Evolutionary conservation across 768 basidiomycete species (phyloP), one percentile per base, ranked within the genome.

Genomic region (Hericium coralloides): DNA sequence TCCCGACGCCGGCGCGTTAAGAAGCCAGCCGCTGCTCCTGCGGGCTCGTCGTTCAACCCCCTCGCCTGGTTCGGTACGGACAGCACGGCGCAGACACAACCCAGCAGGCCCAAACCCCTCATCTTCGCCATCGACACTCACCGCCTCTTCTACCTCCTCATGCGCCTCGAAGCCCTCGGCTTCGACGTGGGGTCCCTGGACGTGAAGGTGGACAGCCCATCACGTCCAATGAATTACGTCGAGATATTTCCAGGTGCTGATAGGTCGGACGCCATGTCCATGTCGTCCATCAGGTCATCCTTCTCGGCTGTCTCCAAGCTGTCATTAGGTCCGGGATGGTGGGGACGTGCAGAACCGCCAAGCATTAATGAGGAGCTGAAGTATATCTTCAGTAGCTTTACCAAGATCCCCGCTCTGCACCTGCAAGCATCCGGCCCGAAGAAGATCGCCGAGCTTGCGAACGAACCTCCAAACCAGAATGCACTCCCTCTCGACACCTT

Each of bases 381-480:
- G 68, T 92, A 85, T 69, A 78, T 95, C 60, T 95, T 84, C 73
- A 92, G 91, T 67, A 81, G 85, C 67, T 92, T 95, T 74, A 97
- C 92, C 47, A 92, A 89, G 71, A 74, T 97, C 0, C 93, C 93
- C 15, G 86, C 92, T 1, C 75, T 95, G 39, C 72, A 76, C 7
- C 71, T 95, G 55, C 78, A 75, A 58, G 77, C 85, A 2, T 87
- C 89, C 0, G 80, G 80, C 48, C 76, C 77, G 50, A 83, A 81
- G 55, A 71, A 82, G 62, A 84, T 95, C 23, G 67, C 78, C 5
- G 92, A 92, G 66, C 76, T 92, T 12, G 73, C 77, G 4, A 75
- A 80, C 38, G 88, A 92, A 54, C 76, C 84, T 3, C 84, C 88
- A 1, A 81, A 80, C 60, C 78, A 83, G 65, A 87, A 83, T 63